Evolutionary conservation across 495 filamentous ascomycete species (phyloP).

Genomic region (Penicillium atrosanguineum): DNA sequence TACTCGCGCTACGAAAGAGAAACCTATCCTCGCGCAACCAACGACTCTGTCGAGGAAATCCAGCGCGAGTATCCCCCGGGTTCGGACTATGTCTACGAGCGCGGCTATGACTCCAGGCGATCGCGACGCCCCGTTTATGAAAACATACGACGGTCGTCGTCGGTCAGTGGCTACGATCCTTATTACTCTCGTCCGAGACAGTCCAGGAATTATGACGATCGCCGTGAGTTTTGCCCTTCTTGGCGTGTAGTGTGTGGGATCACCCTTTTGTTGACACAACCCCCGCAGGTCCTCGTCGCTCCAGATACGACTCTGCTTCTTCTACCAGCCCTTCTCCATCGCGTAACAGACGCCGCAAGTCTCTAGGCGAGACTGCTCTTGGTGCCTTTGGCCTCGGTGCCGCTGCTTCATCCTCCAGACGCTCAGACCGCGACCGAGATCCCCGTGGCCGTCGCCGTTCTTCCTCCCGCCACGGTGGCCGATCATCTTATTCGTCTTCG

Average conservation of each 20-base stretch:
- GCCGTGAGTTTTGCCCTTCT: slow-evolving; percentile 26
- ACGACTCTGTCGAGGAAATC: slow-evolving; percentile 66
- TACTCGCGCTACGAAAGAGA: slow-evolving; percentile 32
- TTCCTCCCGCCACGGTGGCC: slow-evolving; percentile 27
- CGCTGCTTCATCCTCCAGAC: slow-evolving; percentile 15
- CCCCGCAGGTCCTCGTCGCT: slow-evolving; percentile 36
- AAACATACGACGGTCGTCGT: slow-evolving; percentile 38
- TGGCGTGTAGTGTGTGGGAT: not conserved
- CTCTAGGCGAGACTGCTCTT: slow-evolving; percentile 68
- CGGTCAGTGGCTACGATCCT: slow-evolving; percentile 41
- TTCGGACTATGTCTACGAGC: slow-evolving; percentile 42
- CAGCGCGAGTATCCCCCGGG: slow-evolving; percentile 63
- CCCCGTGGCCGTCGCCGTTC: slow-evolving; percentile 47
- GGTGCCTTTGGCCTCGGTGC: slow-evolving; percentile 65
- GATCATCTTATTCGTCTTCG: slow-evolving; percentile 30
- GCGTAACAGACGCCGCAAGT: slow-evolving; percentile 59
- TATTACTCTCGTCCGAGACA: slow-evolving; percentile 52
- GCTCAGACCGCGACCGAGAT: slow-evolving; percentile 17
- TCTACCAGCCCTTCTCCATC: slow-evolving; percentile 43
- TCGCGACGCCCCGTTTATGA: slow-evolving; percentile 40
- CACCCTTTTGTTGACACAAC: not conserved
- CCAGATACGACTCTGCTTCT: slow-evolving; percentile 36
- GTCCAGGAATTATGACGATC: slow-evolving; percentile 53
- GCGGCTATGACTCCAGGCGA: slow-evolving; percentile 47
- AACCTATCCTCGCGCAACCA: slow-evolving; percentile 53